phyloP scores from a whole-genome alignment of 768 basidiomycete genomes.

The Pleurotus sapidus region DNA sequence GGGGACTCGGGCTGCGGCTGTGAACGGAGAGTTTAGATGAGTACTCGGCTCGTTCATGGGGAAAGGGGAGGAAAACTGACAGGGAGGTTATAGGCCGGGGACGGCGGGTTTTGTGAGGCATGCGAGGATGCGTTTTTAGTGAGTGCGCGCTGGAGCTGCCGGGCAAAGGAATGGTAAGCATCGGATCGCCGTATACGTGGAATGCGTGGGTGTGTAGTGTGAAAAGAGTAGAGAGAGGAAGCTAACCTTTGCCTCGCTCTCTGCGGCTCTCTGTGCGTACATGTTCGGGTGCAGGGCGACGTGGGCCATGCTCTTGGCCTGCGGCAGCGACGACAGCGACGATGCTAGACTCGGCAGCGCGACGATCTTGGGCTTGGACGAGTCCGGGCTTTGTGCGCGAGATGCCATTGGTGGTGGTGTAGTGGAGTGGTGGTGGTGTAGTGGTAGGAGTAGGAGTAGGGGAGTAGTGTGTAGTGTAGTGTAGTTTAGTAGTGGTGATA shows the following conservation, averaged over 20 bases:
- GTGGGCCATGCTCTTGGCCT: slow-evolving; percentile 66
- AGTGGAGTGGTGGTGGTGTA: slow-evolving; percentile 14
- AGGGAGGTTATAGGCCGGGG: slow-evolving; percentile 31
- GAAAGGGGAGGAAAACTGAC: slow-evolving; percentile 23
- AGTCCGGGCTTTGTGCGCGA: slow-evolving; percentile 33
- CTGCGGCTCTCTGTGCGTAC: slow-evolving; percentile 64
- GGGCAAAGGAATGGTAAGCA: slow-evolving; percentile 8
- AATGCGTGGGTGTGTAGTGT: no score
- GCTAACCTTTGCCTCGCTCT: slow-evolving; percentile 75
- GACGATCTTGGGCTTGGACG: slow-evolving; percentile 46
- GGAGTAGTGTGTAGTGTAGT: no score
- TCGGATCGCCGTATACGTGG: background rate
- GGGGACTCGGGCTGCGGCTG: slow-evolving; percentile 25
- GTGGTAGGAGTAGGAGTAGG: background rate
- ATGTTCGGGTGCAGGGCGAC: slow-evolving; percentile 67
- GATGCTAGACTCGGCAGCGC: slow-evolving; percentile 72
- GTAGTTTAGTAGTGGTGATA: background rate
- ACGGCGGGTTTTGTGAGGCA: slow-evolving; percentile 29
- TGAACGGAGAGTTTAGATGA: background rate
- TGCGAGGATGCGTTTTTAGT: slow-evolving; percentile 45
- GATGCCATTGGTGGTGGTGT: slow-evolving; percentile 30
- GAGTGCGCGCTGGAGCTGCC: slow-evolving; percentile 61
- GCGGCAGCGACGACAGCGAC: slow-evolving; percentile 64
- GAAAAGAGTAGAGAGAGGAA: no score
- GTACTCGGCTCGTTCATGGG: no score